Evolutionary conservation across 495 filamentous ascomycete genomes (phyloP).

Genomic region (Penicillium angulare): DNA sequence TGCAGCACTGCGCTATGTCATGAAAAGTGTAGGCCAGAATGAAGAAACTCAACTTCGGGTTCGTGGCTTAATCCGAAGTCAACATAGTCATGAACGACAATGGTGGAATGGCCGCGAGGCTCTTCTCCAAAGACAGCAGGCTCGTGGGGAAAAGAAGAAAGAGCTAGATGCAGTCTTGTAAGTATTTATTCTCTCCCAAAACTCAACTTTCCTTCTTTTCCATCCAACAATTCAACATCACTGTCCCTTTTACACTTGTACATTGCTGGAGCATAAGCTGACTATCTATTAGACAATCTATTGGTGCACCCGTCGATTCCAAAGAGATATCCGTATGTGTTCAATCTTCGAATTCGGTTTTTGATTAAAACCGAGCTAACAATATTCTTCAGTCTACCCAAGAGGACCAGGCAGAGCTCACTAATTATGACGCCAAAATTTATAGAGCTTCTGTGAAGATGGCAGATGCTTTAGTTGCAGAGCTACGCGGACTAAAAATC

Average conservation of each 20-base stretch:
- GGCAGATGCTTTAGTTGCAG: conserved; percentile 52
- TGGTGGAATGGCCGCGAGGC: conserved; percentile 60
- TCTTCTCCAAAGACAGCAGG: conserved; percentile 48
- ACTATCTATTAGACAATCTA: conserved; percentile 31
- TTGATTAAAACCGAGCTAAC: conserved; percentile 3
- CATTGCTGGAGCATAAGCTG: not conserved
- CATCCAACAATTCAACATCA: too few relatives aligned
- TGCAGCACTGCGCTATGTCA: conserved; percentile 59
- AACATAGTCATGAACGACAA: conserved; percentile 61
- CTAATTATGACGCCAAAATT: conserved; percentile 59
- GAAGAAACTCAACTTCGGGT: conserved; percentile 41
- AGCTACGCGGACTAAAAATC: conserved; percentile 57
- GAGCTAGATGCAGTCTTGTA: conserved; percentile 53
- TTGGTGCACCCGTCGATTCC: conserved; percentile 37
- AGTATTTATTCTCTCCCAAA: conserved; percentile 13
- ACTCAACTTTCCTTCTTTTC: not conserved
- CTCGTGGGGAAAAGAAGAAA: conserved; percentile 48
- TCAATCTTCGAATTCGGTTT: not conserved
- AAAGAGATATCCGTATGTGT: conserved; percentile 35
- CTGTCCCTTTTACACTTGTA: too few relatives aligned
- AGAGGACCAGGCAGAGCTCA: conserved; percentile 54
- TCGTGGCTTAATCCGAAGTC: conserved; percentile 58
- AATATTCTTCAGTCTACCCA: conserved; percentile 29
- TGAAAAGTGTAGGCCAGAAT: conserved; percentile 53
- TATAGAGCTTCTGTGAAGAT: conserved; percentile 58